Percentiles rank a stretch among this genome's conserved stretches.
These are phyloP conservation scores for Phyllosticta citribraziliensis DNA, from an alignment of 2,329 filamentous ascomycete genomes.

Conservation along the genomic window DNA sequence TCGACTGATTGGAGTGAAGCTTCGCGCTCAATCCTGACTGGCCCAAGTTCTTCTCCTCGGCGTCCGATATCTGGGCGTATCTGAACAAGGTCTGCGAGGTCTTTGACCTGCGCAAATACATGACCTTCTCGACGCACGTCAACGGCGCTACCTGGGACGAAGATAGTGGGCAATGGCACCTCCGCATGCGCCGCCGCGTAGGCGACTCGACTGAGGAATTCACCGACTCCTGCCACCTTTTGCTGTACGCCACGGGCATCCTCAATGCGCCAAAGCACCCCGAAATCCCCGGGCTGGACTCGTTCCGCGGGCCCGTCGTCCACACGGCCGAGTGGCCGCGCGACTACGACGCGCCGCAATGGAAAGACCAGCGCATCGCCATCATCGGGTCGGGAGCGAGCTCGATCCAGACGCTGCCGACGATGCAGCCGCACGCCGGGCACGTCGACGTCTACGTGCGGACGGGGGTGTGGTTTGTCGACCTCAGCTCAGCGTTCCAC, in stretches of 20 bases:
- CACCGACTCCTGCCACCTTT: slow-evolving; percentile 34
- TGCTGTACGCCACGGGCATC: slow-evolving; percentile 36
- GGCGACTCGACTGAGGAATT: slow-evolving; percentile 28
- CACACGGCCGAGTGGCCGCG: slow-evolving; percentile 39
- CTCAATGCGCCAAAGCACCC: slow-evolving; percentile 31
- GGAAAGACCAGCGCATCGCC: slow-evolving; percentile 33
- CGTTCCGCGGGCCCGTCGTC: slow-evolving; percentile 34
- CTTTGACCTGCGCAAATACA: slow-evolving; percentile 42
- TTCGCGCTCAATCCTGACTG: slow-evolving; percentile 39
- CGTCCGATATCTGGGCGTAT: slow-evolving; percentile 39
- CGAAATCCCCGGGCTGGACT: slow-evolving; percentile 32
- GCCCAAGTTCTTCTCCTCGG: slow-evolving; percentile 38
- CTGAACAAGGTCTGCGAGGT: slow-evolving; percentile 39
- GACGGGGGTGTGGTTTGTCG: slow-evolving; percentile 36
- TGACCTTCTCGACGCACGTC: slow-evolving; percentile 42
- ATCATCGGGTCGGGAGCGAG: slow-evolving; percentile 37
- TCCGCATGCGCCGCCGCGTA: slow-evolving; percentile 31
- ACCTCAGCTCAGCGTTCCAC: slow-evolving; percentile 38
- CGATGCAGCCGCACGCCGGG: slow-evolving; percentile 37
- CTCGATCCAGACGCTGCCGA: slow-evolving; percentile 38
- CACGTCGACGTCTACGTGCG: slow-evolving; percentile 39
- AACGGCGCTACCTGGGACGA: slow-evolving; percentile 41
- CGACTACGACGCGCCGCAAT: slow-evolving; percentile 36
- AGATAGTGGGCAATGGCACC: slow-evolving; percentile 39
- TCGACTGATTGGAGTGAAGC: slow-evolving; percentile 8